These are phyloP conservation scores for Spathaspora sp. DNA, from an alignment of 805 yeast species.

Conservation along the genomic window DNA sequence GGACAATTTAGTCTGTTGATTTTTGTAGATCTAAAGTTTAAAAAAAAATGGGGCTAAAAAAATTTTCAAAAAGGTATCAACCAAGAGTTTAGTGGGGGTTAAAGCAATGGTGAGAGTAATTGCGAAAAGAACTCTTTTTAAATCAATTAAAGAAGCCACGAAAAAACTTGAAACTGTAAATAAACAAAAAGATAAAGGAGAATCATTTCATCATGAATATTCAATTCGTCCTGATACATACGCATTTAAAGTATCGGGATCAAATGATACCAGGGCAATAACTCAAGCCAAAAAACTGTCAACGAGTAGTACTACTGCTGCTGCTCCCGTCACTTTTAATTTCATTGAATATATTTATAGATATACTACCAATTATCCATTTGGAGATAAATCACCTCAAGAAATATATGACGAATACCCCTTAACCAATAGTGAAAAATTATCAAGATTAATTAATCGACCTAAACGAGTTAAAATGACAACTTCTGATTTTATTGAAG, in stretches of 20 bases:
- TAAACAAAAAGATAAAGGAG: conserved; percentile 2
- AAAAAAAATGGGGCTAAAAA: background rate
- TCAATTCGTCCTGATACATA: conserved; percentile 44
- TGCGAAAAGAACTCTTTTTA: conserved; percentile 2
- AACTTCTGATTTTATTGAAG: conserved; percentile 79
- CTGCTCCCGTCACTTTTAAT: conserved; percentile 15
- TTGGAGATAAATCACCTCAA: conserved; percentile 33
- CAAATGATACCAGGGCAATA: background rate
- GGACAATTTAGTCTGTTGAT: background rate
- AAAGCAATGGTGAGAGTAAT: background rate
- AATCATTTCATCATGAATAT: conserved; percentile 35
- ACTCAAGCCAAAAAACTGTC: background rate
- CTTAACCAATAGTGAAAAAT: conserved; percentile 25
- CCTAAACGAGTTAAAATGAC: conserved; percentile 69
- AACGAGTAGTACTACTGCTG: background rate
- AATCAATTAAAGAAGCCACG: conserved; percentile 3
- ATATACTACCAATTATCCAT: conserved; percentile 41
- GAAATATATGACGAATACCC: conserved; percentile 37
- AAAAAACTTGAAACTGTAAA: conserved; percentile 2
- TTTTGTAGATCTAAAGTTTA: background rate
- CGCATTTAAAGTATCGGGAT: conserved; percentile 35
- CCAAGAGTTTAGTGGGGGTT: no score
- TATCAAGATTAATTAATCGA: conserved; percentile 35
- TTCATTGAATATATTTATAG: conserved; percentile 32
- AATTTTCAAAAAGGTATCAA: background rate